Conservation (phyloP, 1,139 yeast species). For the Candida sp. region DNA sequence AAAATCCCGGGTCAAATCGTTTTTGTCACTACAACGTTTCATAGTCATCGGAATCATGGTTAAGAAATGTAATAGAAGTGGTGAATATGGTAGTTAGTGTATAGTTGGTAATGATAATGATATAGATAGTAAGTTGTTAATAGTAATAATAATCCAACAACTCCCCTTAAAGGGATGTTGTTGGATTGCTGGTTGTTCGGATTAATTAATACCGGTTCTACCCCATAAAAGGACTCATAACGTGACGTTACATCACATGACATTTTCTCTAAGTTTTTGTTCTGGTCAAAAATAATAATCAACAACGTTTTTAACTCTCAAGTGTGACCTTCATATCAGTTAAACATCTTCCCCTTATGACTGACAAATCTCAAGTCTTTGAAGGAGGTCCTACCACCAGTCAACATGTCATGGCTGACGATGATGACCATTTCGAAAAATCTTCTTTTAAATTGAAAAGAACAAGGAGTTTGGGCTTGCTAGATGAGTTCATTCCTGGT, state of each 20-base stretch:
- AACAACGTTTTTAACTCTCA: background rate
- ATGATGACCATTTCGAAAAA: constrained; percentile 67
- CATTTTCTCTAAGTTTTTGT: background rate
- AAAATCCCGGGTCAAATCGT: too few species aligned
- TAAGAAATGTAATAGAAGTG: too few species aligned
- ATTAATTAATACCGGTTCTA: background rate
- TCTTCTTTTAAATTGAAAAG: constrained; percentile 77
- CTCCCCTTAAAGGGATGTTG: too few species aligned
- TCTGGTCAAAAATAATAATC: background rate
- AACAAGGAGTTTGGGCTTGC: constrained; percentile 78
- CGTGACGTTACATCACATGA: background rate
- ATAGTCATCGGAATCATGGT: too few species aligned
- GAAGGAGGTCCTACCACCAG: constrained; percentile 52
- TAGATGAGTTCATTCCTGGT: constrained; percentile 64
- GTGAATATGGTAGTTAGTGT: too few species aligned
- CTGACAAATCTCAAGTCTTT: constrained; percentile 33
- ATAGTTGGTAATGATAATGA: too few species aligned
- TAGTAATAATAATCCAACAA: too few species aligned
- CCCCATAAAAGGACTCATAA: background rate
- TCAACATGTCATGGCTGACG: constrained; percentile 65
- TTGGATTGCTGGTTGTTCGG: too few species aligned
- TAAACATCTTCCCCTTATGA: background rate
- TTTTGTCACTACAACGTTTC: too few species aligned
- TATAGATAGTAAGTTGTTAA: too few species aligned
- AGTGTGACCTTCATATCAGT: background rate